These are phyloP conservation scores for Cyberlindnera galapagoensis DNA, from an alignment of 805 yeast genomes.

Conservation along the genomic window DNA sequence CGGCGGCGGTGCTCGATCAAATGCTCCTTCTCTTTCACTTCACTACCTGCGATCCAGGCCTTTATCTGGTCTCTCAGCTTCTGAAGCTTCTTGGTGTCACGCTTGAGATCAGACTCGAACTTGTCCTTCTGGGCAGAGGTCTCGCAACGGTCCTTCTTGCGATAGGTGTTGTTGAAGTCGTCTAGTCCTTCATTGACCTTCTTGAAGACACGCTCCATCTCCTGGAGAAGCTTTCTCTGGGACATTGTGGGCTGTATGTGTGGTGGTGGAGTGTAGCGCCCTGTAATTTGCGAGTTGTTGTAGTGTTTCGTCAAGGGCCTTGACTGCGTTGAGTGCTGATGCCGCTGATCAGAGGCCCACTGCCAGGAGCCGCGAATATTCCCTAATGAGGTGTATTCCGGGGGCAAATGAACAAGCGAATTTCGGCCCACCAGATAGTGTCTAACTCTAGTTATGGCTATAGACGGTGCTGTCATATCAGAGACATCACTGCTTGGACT, in stretches of 20 bases:
- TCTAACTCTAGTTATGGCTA: too few relatives aligned
- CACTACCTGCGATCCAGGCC: constrained; percentile 88
- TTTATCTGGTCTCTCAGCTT: constrained; percentile 92
- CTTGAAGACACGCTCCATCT: constrained; percentile 88
- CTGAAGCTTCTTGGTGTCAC: constrained; percentile 92
- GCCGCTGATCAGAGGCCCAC: too few relatives aligned
- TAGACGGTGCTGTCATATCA: too few relatives aligned
- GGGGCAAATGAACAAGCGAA: too few relatives aligned
- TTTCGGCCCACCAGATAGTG: too few relatives aligned
- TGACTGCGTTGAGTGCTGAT: too few relatives aligned
- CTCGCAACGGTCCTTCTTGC: constrained; percentile 74
- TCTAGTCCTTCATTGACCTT: constrained; percentile 89
- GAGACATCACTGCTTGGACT: too few relatives aligned
- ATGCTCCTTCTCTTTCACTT: constrained; percentile 82
- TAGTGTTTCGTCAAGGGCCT: too few relatives aligned
- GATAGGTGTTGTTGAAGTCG: constrained; percentile 79
- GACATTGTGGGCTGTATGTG: constrained; percentile 38
- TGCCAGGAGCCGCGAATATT: too few relatives aligned
- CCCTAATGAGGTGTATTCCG: too few relatives aligned
- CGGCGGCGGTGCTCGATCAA: constrained; percentile 68
- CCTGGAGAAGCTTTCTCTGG: constrained; percentile 47
- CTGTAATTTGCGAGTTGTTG: too few relatives aligned
- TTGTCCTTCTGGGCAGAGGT: constrained; percentile 89
- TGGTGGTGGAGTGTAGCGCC: too few relatives aligned
- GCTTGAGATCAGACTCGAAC: constrained; percentile 84